phyloP scores from a whole-genome alignment of 2,329 filamentous ascomycete species.

The Pseudogymnoascus sp. region DNA sequence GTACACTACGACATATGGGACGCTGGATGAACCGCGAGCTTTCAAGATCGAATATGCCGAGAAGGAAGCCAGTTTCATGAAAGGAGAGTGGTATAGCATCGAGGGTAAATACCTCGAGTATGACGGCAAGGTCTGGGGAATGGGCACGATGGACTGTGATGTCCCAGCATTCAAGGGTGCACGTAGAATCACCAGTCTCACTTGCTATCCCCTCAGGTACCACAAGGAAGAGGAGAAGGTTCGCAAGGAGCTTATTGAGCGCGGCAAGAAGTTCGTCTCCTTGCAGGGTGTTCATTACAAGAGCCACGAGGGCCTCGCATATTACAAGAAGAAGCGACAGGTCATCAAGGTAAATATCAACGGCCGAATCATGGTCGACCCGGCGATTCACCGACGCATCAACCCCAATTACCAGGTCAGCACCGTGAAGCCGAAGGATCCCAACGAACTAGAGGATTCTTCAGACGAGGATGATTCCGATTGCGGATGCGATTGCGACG shows the following conservation, averaged over 20 bases:
- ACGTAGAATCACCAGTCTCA: constrained; percentile 70
- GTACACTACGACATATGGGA: constrained; percentile 69
- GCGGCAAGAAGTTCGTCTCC: constrained; percentile 74
- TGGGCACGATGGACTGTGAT: constrained; percentile 60
- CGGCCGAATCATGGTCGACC: constrained; percentile 81
- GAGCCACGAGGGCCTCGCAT: constrained; percentile 74
- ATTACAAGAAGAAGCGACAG: constrained; percentile 69
- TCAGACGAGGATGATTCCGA: constrained; percentile 39
- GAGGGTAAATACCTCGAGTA: constrained; percentile 78
- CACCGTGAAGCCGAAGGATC: constrained; percentile 62
- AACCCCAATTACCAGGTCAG: constrained; percentile 80
- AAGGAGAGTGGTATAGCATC: constrained; percentile 66
- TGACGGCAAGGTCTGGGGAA: constrained; percentile 77
- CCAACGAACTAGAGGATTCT: constrained; percentile 46
- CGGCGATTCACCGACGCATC: constrained; percentile 70
- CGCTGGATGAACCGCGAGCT: constrained; percentile 64
- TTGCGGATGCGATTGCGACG: constrained; percentile 33
- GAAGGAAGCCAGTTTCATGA: constrained; percentile 59
- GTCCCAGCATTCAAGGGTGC: constrained; percentile 70
- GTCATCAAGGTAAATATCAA: constrained; percentile 76
- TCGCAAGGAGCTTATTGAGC: constrained; percentile 59
- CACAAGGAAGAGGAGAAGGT: constrained; percentile 63
- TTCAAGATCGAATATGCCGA: constrained; percentile 74
- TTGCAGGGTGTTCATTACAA: constrained; percentile 79
- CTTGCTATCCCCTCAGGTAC: constrained; percentile 70